Base-by-base conservation (phyloP, 495 filamentous ascomycete genomes). In the Aspergillus coremiiformis region DNA sequence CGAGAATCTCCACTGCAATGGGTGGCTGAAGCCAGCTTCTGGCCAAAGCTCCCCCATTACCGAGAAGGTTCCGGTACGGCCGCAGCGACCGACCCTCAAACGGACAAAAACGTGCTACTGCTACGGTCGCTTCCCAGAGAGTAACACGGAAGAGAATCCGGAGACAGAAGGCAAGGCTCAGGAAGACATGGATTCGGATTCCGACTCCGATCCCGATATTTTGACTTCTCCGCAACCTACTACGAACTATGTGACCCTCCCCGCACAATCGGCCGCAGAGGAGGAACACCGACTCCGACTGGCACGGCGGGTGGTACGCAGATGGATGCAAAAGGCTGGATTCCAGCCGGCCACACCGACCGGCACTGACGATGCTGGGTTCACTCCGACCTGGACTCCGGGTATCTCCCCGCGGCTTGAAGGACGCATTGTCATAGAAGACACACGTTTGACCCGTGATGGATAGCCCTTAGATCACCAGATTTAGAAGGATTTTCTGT, bases 321-420 rank as follows among this genome's bases (percentile, higher is more conserved):
- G 87, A 62, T 96, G 90, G 90, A 86, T 84, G 66, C 74, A 82
- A 8, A 56, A 84, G 32, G 82, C 85, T 0, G 80, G 83, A 0
- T 69, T 93, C 20, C 59, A 79, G 19, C 67, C 72, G 39, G 52
- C 51, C 3, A 39, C 22, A 1, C 42, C 67, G 15, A 53, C 63
- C 61, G 73, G 56, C 58, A 68, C 52, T 67, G 77, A 51, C 56
- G 73, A 75, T 49, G 74, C 79, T 15, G 73, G 68, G 10, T 76
- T 83, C 52, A 75, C 78, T 22, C 84, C 85, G 9, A 70, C 81
- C 41, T 95, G 90, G 90, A 92, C 90, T 3, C 81, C 74, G 47
- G 83, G 84, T 0, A 87, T 95, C 54, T 78, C 82, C 20, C 90
- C 90, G 19, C 78, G 71, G 46, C 50, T 93, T 1, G 90, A 94